phyloP scores from a whole-genome alignment of 202 grass and related monocot genomes.

The Sporobolus alterniflorus region DNA sequence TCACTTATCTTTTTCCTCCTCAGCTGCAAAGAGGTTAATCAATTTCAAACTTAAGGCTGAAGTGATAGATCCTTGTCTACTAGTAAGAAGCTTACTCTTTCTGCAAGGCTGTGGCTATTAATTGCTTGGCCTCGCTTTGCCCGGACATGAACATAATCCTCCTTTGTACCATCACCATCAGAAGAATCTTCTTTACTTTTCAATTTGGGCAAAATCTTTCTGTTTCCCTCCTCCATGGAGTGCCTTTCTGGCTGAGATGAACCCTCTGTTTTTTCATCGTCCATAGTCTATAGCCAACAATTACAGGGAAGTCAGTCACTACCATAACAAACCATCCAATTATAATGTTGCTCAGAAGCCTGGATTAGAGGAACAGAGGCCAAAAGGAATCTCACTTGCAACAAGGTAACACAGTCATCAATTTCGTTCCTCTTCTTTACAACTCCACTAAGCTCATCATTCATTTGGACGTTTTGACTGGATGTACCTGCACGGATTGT shows the following conservation, averaged over 20 bases:
- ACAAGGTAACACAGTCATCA: constrained; percentile 29
- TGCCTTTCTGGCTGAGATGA: constrained; percentile 50
- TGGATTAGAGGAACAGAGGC: constrained; percentile 2
- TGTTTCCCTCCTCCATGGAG: constrained; percentile 54
- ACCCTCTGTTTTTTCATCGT: constrained; percentile 57
- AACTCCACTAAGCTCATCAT: constrained; percentile 46
- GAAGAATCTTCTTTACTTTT: constrained; percentile 69
- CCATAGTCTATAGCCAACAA: constrained; percentile 41
- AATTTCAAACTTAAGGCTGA: constrained; percentile 42
- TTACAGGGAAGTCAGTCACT: constrained; percentile 13
- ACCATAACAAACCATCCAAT: constrained; percentile 21
- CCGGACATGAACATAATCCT: constrained; percentile 87
- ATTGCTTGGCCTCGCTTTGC: constrained; percentile 94
- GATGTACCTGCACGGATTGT: constrained; percentile 31
- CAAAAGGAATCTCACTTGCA: constrained; percentile 42
- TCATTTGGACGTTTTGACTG: constrained; percentile 57
- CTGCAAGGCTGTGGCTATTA: constrained; percentile 99
- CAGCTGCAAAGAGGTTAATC: constrained; percentile 64
- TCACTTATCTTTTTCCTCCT: constrained; percentile 99
- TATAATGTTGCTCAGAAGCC: not conserved
- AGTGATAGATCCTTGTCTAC: constrained; percentile 7
- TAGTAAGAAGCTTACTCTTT: constrained; percentile 76
- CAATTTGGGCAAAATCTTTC: constrained; percentile 44
- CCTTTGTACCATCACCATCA: constrained; percentile 62
- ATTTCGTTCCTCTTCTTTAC: constrained; percentile 70